phyloP scores from a whole-genome alignment of 192 early-diverging fungal genomes.

The Mortierella alpina region DNA sequence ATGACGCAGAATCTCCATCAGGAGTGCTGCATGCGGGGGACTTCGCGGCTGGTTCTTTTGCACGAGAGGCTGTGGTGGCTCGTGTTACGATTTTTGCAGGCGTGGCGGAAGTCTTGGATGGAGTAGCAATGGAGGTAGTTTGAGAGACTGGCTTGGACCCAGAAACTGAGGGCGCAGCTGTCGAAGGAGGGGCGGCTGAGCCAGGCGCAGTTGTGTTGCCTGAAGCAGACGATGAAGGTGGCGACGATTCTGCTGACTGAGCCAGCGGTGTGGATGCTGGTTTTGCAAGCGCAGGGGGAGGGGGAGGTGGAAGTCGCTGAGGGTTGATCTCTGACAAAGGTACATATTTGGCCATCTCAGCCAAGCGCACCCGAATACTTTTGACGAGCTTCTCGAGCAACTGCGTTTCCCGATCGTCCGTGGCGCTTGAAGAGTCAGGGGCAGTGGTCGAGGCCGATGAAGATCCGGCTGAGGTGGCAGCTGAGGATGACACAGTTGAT shows the following conservation, averaged over 20 bases:
- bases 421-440: neutral
- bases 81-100: neutral
- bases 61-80: neutral
- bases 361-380: constrained; percentile 28
- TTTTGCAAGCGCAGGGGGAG: neutral
- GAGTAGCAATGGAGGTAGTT: neutral
- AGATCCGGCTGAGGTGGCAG: neutral
- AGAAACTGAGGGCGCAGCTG: neutral
- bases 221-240: neutral
- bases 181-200: neutral
- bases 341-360: constrained; percentile 43
- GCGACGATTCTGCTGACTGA: neutral
- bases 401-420: constrained; percentile 8
- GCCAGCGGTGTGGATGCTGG: neutral
- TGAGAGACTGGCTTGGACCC: neutral
- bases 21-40: neutral
- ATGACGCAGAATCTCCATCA: constrained; percentile 4
- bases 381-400: constrained; percentile 15
- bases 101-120: neutral
- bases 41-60: neutral
- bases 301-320: constrained; percentile 32
- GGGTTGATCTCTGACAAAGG: constrained; percentile 43
- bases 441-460: neutral
- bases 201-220: neutral
- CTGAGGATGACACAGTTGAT: too few species aligned